A percentile compares a stretch with the other conserved stretches of the same genome.
phyloP scores from a whole-genome alignment of 768 basidiomycete genomes.

The Boletus subcaerulescens region DNA sequence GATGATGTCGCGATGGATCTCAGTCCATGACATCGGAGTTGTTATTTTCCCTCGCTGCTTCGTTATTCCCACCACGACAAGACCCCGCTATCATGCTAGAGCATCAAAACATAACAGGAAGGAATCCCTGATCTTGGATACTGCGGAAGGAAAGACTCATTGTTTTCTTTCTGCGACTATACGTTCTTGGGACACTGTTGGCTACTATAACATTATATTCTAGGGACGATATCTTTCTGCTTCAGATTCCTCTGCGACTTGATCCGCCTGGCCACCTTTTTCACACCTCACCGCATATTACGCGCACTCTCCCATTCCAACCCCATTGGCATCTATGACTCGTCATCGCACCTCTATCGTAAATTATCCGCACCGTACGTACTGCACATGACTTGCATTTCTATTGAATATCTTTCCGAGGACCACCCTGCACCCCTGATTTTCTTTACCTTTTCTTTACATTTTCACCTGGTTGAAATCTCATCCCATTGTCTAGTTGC shows the following conservation, averaged over 20 bases:
- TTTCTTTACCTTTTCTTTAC: not conserved
- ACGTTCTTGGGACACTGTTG: constrained; percentile 37
- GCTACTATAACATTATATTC: constrained; percentile 35
- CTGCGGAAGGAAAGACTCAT: constrained; percentile 7
- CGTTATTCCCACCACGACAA: constrained; percentile 5
- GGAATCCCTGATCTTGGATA: constrained; percentile 19
- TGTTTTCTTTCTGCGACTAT: constrained; percentile 21
- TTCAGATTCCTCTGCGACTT: constrained; percentile 14
- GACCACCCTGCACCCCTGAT: not conserved
- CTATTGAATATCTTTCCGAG: constrained; percentile 23
- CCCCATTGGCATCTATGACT: constrained; percentile 27
- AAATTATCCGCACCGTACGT: constrained; percentile 27
- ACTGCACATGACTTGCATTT: constrained; percentile 31
- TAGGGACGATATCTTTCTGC: constrained; percentile 32
- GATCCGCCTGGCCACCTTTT: constrained; percentile 15
- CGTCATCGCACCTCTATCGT: constrained; percentile 18
- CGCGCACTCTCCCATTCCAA: constrained; percentile 2
- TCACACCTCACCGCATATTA: constrained; percentile 5
- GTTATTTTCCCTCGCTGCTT: not conserved
- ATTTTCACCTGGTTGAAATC: not conserved
- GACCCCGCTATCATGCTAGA: constrained; percentile 1
- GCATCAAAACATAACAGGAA: constrained; percentile 6
- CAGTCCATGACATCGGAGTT: constrained; percentile 27
- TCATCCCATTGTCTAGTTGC: not conserved
- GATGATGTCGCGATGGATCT: constrained; percentile 39